A percentile compares a stretch with the other conserved stretches of the same genome.
These are phyloP conservation scores for Glycine latifolia DNA, from an alignment of 306 rosid species.

Conservation along the genomic window DNA sequence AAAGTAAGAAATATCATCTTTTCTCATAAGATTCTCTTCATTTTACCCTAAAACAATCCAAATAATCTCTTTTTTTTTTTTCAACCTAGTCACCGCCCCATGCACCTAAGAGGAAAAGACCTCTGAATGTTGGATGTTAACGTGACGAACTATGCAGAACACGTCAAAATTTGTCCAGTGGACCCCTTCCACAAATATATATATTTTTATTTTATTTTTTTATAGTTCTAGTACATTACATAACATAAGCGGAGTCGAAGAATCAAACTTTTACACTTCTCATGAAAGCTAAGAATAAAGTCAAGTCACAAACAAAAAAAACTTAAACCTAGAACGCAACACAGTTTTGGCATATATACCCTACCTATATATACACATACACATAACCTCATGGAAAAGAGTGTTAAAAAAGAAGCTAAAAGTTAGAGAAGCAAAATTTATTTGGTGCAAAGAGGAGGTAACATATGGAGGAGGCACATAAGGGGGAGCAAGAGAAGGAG, in stretches of 20 bases:
- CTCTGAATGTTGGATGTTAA: background rate
- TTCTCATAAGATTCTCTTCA: background rate
- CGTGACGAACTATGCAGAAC: background rate
- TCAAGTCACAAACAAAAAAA: background rate
- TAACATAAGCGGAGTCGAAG: background rate
- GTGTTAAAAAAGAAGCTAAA: background rate
- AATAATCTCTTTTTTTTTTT: background rate
- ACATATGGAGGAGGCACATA: constrained; percentile 46
- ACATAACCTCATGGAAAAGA: background rate
- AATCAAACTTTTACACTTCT: constrained; percentile 29
- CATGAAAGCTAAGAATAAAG: background rate
- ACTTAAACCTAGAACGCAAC: background rate
- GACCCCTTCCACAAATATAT: background rate
- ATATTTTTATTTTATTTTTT: background rate
- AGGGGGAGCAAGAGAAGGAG: constrained; percentile 39
- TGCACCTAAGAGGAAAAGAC: background rate
- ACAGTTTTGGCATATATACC: background rate
- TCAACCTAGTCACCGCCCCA: background rate
- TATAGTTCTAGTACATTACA: background rate
- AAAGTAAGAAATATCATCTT: background rate
- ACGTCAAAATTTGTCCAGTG: background rate
- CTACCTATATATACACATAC: background rate
- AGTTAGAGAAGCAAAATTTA: background rate
- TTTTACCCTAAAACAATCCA: background rate
- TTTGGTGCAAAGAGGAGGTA: background rate